Evolutionary conservation across 371 early-diverging fungal species (phyloP), one percentile per base, ranked within the genome.

Genomic region (Batkoa obscura): DNA sequence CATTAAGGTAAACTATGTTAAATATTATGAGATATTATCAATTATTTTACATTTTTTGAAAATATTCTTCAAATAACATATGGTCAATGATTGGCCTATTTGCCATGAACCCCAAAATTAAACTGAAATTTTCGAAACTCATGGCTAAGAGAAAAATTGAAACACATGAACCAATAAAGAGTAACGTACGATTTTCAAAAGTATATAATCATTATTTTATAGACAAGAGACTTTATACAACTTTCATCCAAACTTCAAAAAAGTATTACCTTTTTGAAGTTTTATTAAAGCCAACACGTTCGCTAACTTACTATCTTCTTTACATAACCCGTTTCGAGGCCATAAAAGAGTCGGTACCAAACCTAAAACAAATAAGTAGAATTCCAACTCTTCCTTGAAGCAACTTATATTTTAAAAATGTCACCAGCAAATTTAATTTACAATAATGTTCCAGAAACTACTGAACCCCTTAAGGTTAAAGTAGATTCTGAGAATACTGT

Each of bases 401-500:
- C 62, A 64, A 61, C 57, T 62, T 60, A 61, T 60, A 52, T 64
- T 61, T 50, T 50, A 50, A 60, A 47, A 37, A 59, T 63, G 59
- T 58, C 66, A 47, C 60, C 58, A 52, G 58, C 66, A 55, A 58
- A 60, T 60, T 59, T 62, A 58, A 55, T 58, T 52, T 59, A 53
- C 32, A 45, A 50, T 57, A 50, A 59, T 39, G 58, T 63, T 55
- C 57, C 58, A 50, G 62, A 55, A 54, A 65, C 50, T 62, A 69
- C 50, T 61, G 63, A 56, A 55, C 70, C 50, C 66, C 72, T 70
- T 63, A 64, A 74, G 56, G 86, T 91, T 81, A 76, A 78, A 69
- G 94, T 93, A 55, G 72, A 82, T 59, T 80, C 90, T 60, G 80
- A 83, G 61, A 80, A 86, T 68, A 90, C 92, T 58, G 69, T 73